A percentile compares a stretch with the other conserved stretches of the same genome.
Conservation (phyloP, 495 filamentous ascomycete species). For the Podospora pseudocomata region DNA sequence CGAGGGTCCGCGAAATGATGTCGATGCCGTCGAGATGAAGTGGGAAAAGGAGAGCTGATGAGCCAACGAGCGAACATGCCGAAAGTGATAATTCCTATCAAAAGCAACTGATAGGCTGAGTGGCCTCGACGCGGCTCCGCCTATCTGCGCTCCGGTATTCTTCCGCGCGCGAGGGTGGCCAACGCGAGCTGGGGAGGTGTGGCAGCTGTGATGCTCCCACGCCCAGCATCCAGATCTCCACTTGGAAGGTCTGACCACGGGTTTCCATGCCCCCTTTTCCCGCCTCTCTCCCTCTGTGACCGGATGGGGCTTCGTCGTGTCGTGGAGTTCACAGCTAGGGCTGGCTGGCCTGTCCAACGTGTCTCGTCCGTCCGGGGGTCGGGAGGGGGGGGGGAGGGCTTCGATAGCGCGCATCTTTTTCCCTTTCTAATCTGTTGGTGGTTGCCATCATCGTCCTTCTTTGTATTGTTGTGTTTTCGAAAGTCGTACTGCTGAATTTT, state of each 20-base stretch:
- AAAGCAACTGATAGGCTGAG: neutral
- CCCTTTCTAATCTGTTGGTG: slow-evolving; percentile 15
- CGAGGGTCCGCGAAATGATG: neutral
- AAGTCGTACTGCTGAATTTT: slow-evolving; percentile 22
- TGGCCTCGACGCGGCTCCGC: neutral
- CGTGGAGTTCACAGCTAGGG: slow-evolving; percentile 24
- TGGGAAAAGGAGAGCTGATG: neutral
- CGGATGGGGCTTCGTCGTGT: slow-evolving; percentile 10
- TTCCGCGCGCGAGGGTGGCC: neutral
- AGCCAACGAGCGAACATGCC: neutral
- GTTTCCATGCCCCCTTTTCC: slow-evolving; percentile 7
- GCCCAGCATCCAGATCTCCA: neutral
- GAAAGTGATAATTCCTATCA: neutral
- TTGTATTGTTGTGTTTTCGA: slow-evolving; percentile 18
- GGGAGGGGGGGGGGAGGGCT: neutral
- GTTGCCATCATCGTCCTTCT: slow-evolving; percentile 24
- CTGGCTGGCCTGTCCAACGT: slow-evolving; percentile 19
- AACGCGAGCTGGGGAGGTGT: slow-evolving; percentile 2
- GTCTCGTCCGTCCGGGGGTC: slow-evolving; percentile 7
- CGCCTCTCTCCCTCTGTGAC: neutral
- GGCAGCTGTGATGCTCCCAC: slow-evolving; percentile 2
- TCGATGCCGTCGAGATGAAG: neutral
- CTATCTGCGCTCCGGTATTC: neutral
- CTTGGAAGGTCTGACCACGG: slow-evolving; percentile 4
- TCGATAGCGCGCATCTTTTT: slow-evolving; percentile 20